Evolutionary conservation across 2,329 filamentous ascomycete species (phyloP), one percentile per base, ranked within the genome.

Genomic region (Aspergillus pseudoglaucus): DNA sequence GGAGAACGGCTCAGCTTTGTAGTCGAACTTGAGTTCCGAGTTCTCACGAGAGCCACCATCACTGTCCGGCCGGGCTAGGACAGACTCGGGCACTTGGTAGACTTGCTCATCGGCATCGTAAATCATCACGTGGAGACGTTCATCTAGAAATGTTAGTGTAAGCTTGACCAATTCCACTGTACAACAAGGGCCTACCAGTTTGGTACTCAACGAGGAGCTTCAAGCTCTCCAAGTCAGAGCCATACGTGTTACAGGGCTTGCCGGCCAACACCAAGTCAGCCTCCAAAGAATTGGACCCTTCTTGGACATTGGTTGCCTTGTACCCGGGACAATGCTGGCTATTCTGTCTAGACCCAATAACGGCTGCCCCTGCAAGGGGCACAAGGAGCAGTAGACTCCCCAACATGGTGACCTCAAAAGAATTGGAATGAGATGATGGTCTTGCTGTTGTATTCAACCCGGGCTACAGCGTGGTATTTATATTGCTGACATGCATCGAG

Each of bases 41-140:
- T 60, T 49, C 32, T 75, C 66, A 41, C 85, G 72, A 18, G 75
- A 73, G 22, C 73, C 71, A 3, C 58, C 55, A 1, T 59, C 60
- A 9, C 65, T 59, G 12, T 70, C 56, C 0, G 84, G 84, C 1
- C 85, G 79, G 2, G 83, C 76, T 18, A 90, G 71, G 22, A 88
- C 80, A 2, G 77, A 77, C 32, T 84, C 81, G 10, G 87, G 86
- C 1, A 91, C 80, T 62, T 90, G 86, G 59, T 87, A 91, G 42
- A 86, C 84, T 23, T 81, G 75, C 53, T 84, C 77, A n/a, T 72
- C 78, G 5, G 78, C 75, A 64, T 91, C 87, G 53, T 84, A 81
- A 47, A 90, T 87, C 58, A 85, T 79, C 60, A 90, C 82, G 60
- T 88, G 86, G 3, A 90, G 76, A n/a, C 85, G 82, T 18, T 77